phyloP scores from a whole-genome alignment of 148 eudicot genomes.

The Silene conica region DNA sequence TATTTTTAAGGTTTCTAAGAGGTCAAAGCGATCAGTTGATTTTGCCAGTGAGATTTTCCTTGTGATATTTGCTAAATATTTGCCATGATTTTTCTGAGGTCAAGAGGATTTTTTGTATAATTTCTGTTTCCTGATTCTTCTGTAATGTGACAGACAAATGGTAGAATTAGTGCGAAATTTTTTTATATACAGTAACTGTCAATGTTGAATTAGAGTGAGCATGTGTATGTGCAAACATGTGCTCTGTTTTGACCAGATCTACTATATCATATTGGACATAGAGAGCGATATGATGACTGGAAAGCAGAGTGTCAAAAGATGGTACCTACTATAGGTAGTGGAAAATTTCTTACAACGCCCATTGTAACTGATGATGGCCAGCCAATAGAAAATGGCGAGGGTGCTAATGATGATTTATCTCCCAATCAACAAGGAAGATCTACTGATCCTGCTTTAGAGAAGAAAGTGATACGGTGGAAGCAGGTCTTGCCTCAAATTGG shows the following conservation, averaged over 20 bases:
- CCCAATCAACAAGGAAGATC: background rate
- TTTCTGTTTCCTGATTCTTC: background rate
- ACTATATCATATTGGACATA: constrained; percentile 29
- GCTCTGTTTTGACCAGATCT: constrained; percentile 20
- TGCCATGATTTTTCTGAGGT: no score
- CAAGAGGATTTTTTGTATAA: background rate
- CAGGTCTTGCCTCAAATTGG: constrained; percentile 85
- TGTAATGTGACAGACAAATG: background rate
- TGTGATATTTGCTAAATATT: no score
- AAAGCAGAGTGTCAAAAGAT: constrained; percentile 77
- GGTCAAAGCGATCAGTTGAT: no score
- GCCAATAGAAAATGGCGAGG: constrained; percentile 38
- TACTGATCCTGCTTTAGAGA: constrained; percentile 33
- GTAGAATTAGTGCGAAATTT: background rate
- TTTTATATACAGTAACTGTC: background rate
- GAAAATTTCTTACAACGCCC: constrained; percentile 58
- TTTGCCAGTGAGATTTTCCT: no score
- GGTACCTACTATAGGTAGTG: constrained; percentile 73
- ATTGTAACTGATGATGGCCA: constrained; percentile 64
- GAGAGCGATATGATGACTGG: constrained; percentile 82
- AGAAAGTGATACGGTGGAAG: constrained; percentile 79
- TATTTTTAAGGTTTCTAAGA: no score
- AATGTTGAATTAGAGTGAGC: constrained; percentile 7
- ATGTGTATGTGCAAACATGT: background rate
- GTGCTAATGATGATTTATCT: constrained; percentile 14